Percentiles rank a stretch among this genome's conserved stretches.
phyloP scores from a whole-genome alignment of 192 early-diverging fungal genomes.

The Podila minutissima region DNA sequence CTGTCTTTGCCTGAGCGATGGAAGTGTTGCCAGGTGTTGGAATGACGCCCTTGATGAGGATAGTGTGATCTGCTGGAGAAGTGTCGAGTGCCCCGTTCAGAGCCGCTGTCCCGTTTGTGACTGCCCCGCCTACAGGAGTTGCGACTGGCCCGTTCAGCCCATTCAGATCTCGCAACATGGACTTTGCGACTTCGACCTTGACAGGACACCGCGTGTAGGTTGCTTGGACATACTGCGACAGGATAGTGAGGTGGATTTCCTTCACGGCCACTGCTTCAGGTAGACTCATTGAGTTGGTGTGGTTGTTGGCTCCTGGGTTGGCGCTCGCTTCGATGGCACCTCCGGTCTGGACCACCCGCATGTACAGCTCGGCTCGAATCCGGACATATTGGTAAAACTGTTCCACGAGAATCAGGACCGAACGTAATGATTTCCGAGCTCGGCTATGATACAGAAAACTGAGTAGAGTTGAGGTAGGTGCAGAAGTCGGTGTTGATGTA shows the following conservation, averaged over 20 bases:
- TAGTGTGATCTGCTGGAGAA: slow-evolving; percentile 19
- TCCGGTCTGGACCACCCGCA: slow-evolving; percentile 8
- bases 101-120: background rate
- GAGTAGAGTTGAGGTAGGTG: slow-evolving; percentile 14
- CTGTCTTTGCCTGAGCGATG: slow-evolving; percentile 26
- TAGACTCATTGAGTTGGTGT: slow-evolving; percentile 42
- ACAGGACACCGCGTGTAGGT: slow-evolving; percentile 33
- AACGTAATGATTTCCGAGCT: slow-evolving; percentile 34
- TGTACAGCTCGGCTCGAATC: slow-evolving; percentile 23
- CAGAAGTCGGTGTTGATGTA: background rate
- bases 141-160: slow-evolving; percentile 5
- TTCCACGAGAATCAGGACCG: slow-evolving; percentile 31
- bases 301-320: slow-evolving; percentile 15
- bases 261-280: slow-evolving; percentile 33
- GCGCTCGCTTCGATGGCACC: slow-evolving; percentile 16
- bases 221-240: slow-evolving; percentile 27
- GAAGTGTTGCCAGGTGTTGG: slow-evolving; percentile 6
- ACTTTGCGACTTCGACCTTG: slow-evolving; percentile 29
- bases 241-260: slow-evolving; percentile 16
- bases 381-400: slow-evolving; percentile 30
- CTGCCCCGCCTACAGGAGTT: background rate
- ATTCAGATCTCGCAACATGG: slow-evolving; percentile 28
- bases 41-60: slow-evolving; percentile 32
- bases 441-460: slow-evolving; percentile 45
- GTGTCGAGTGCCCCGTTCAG: slow-evolving; percentile 13